Evolutionary conservation across 257 asterid genomes (phyloP).

Genomic region (Nicotiana sylvestris): DNA sequence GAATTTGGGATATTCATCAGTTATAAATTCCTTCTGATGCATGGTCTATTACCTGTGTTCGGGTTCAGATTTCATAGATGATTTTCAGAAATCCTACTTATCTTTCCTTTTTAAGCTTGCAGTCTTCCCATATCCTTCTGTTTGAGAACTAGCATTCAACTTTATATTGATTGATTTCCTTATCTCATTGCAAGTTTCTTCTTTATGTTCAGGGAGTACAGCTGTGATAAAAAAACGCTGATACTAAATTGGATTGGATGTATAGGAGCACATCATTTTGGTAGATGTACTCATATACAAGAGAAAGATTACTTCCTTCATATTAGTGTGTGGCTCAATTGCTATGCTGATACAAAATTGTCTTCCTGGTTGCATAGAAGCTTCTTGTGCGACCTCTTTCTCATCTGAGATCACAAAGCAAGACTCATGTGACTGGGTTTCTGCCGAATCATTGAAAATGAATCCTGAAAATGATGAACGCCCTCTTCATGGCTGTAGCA

Average conservation of each 20-base stretch:
- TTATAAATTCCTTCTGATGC: neutral
- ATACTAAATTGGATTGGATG: neutral
- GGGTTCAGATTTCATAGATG: neutral
- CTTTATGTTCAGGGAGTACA: conserved; percentile 11
- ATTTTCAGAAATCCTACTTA: conserved; percentile 8
- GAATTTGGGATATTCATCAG: neutral
- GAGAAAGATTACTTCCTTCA: neutral
- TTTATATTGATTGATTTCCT: neutral
- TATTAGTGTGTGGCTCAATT: conserved; percentile 10
- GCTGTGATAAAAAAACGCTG: neutral
- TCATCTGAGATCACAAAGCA: conserved; percentile 13
- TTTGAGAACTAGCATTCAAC: neutral
- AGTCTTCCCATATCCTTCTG: neutral
- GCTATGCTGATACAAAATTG: conserved; percentile 20
- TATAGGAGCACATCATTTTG: neutral
- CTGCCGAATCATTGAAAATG: conserved; percentile 16
- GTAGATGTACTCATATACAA: conserved; percentile 10
- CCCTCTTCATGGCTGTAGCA: conserved; percentile 9
- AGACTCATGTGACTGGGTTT: conserved; percentile 17
- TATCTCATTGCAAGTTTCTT: conserved; percentile 13
- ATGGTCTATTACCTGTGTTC: neutral
- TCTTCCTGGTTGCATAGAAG: conserved; percentile 18
- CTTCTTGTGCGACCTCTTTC: conserved; percentile 14
- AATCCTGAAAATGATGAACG: conserved; percentile 17
- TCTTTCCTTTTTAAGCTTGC: neutral